Evolutionary conservation across 345 rosid species (phyloP), one percentile per base, ranked within the genome.

Genomic region (Rhizophora mangle): DNA sequence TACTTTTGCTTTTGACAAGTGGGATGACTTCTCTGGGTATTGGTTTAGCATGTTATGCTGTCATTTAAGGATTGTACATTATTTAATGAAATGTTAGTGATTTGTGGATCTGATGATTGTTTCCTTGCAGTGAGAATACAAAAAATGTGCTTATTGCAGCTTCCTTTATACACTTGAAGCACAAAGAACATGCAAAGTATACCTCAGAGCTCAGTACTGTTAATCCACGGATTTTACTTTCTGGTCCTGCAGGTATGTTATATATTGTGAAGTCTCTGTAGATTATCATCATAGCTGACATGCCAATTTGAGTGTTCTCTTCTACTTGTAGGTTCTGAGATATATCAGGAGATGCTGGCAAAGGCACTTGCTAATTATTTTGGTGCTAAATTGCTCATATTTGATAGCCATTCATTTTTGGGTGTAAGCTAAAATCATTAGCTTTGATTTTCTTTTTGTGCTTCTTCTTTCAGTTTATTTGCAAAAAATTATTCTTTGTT

Each of bases 261-360:
- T 68, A 6, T 31, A 68, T 20, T 62, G 18, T 43, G 39, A 31
- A 37, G 15, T 60, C 20, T 49, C 49, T 36, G 22, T 46, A 6
- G 61, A 22, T 60, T 63, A 36, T 31, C 19, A 6, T 49, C 49
- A 51, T 27, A 54, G 43, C 22, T 63, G 57, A 74, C 37, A 34
- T 81, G 71, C 60, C 54, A 55, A 69, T 22, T 64, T 68, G 46
- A 63, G 8, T 1, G 34, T 66, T 47, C 67, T 62, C 43, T 63
- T 29, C 24, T 43, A 37, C 54, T 66, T 85, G 69, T 74, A 93
- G 98, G 96, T 76, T 93, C 98, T 46, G 96, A 90, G 76, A 86
- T 90, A 73, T 93, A 90, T 73, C 96, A 93, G 84, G 93, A 93
- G 82, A 85, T 86, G 96, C 79, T 93, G 84, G 91, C 80, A 46